A percentile compares a stretch with the other conserved stretches of the same genome.
These are phyloP conservation scores for Prunus yedoensis DNA, from an alignment of 331 rosid genomes.

Conservation along the genomic window DNA sequence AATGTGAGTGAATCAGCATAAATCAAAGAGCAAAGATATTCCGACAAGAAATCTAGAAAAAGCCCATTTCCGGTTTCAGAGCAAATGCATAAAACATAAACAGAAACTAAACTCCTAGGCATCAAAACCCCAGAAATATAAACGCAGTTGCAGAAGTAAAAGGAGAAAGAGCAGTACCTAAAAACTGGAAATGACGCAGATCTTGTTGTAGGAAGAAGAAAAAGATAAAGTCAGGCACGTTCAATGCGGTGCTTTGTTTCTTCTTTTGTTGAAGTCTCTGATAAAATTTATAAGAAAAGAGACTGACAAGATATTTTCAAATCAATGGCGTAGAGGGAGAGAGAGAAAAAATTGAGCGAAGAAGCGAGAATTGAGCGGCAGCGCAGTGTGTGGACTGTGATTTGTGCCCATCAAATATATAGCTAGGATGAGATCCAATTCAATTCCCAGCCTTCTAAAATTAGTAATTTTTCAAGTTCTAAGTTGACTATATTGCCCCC, in stretches of 20 bases:
- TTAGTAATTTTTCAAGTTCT: neutral
- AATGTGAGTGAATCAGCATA: neutral
- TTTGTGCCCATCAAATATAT: neutral
- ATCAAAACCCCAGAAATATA: neutral
- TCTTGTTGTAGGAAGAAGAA: neutral
- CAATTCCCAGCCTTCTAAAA: neutral
- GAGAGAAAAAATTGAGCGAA: slow-evolving; percentile 7
- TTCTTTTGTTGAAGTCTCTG: neutral
- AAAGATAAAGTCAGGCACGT: too few species aligned
- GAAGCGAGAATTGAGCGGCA: slow-evolving; percentile 20
- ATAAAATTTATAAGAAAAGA: neutral
- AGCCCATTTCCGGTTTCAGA: neutral
- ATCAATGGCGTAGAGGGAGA: neutral
- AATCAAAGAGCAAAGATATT: neutral
- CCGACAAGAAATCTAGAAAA: neutral
- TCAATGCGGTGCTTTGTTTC: neutral
- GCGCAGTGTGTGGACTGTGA: neutral
- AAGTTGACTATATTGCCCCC: too few species aligned
- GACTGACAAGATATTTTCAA: neutral
- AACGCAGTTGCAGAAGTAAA: neutral
- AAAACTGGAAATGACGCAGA: slow-evolving; percentile 2
- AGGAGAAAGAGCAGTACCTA: neutral
- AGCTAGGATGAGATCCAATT: neutral
- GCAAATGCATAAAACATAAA: slow-evolving; percentile 2
- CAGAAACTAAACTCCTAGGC: neutral